phyloP scores from a whole-genome alignment of 2,329 filamentous ascomycete genomes.

The Colletotrichum liriopes region DNA sequence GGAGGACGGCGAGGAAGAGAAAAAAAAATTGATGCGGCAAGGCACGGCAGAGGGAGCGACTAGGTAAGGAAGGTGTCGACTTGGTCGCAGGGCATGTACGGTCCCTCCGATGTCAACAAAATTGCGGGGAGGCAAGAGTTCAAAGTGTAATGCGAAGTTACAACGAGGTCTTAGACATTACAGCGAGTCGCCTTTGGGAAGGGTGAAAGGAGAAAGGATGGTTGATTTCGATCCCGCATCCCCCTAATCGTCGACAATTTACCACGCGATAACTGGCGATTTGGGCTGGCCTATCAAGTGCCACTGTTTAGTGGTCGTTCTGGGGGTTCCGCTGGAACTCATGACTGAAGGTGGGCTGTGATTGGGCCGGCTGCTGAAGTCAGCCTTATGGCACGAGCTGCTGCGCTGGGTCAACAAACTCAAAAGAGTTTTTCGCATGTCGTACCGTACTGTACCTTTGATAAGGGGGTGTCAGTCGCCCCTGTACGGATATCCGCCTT shows the following conservation, averaged over 20 bases:
- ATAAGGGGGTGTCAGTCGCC: not conserved
- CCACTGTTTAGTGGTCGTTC: slow-evolving; percentile 9
- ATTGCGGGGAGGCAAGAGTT: slow-evolving; percentile 3
- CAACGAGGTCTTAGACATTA: slow-evolving; percentile 18
- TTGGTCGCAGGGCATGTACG: slow-evolving; percentile 14
- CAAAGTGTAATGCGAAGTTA: slow-evolving; percentile 10
- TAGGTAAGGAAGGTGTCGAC: slow-evolving; percentile 17
- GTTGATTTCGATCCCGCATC: slow-evolving; percentile 18
- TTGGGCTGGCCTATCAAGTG: slow-evolving; percentile 27
- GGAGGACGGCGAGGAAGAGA: slow-evolving; percentile 1
- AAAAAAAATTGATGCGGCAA: slow-evolving; percentile 36
- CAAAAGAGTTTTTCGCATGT: slow-evolving; percentile 12
- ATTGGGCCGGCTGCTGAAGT: slow-evolving; percentile 28
- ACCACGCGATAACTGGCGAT: slow-evolving; percentile 17
- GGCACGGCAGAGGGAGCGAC: slow-evolving; percentile 31
- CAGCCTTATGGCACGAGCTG: slow-evolving; percentile 33
- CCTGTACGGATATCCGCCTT: not conserved
- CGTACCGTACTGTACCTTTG: not conserved
- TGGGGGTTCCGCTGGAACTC: slow-evolving; percentile 13
- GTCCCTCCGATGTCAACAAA: slow-evolving; percentile 7
- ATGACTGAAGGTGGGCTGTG: slow-evolving; percentile 1
- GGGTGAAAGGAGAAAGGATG: slow-evolving; percentile 3
- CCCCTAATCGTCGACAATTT: slow-evolving; percentile 28
- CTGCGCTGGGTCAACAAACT: slow-evolving; percentile 20
- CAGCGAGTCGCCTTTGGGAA: slow-evolving; percentile 1